These are phyloP conservation scores for Daldinia childiae DNA, from an alignment of 495 filamentous ascomycete genomes.

Conservation along the genomic window DNA sequence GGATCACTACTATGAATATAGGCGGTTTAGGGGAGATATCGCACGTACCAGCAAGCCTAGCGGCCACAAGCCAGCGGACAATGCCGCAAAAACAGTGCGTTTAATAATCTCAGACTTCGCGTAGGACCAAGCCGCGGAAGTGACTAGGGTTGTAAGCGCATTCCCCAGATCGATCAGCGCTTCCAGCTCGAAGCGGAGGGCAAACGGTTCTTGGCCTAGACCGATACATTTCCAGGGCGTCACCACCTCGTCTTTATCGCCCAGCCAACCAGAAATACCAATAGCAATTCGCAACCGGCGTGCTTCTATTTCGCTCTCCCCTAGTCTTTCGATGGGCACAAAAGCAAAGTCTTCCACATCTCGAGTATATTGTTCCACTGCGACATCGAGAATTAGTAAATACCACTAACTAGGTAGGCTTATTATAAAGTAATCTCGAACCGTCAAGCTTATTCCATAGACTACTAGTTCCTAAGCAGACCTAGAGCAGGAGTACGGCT, in stretches of 20 bases:
- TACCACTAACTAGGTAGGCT: constrained; percentile 43
- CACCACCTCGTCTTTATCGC: constrained; percentile 72
- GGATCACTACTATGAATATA: no score
- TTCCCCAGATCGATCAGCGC: constrained; percentile 81
- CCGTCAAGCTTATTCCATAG: neutral
- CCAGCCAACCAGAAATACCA: constrained; percentile 87
- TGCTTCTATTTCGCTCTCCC: constrained; percentile 49
- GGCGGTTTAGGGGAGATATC: constrained; percentile 32
- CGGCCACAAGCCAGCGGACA: constrained; percentile 81
- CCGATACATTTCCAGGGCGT: constrained; percentile 82
- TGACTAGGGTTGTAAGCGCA: constrained; percentile 77
- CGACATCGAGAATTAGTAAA: constrained; percentile 60
- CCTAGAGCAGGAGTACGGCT: neutral
- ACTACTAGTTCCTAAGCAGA: neutral
- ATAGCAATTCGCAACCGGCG: constrained; percentile 83
- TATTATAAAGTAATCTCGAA: neutral
- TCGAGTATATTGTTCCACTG: constrained; percentile 81
- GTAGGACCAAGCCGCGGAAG: constrained; percentile 79
- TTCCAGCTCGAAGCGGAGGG: constrained; percentile 84
- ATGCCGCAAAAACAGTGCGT: constrained; percentile 72
- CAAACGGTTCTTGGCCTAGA: constrained; percentile 79
- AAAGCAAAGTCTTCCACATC: constrained; percentile 95
- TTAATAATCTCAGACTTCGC: constrained; percentile 82
- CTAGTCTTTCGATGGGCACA: constrained; percentile 67
- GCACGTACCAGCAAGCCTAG: constrained; percentile 62